Evolutionary conservation across 352 stramenopile species (phyloP).

Genomic region (Globisporangium lucens): DNA sequence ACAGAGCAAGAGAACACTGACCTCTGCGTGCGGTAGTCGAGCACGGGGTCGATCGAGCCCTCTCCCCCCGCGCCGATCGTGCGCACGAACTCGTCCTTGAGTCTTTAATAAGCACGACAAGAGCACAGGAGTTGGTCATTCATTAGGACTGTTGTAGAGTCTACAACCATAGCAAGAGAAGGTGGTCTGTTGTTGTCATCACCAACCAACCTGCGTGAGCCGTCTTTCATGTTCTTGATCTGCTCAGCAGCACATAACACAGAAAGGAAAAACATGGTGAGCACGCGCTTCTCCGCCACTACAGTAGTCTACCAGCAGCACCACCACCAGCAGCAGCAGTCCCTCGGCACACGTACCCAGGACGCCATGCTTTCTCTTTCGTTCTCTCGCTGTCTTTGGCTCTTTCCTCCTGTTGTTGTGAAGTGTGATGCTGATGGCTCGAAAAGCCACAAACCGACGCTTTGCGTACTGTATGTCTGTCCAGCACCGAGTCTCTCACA

Average conservation of each 20-base stretch:
- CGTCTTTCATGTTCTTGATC: constrained; percentile 81
- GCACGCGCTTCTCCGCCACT: constrained; percentile 7
- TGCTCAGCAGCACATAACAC: constrained; percentile 11
- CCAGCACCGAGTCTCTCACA: neutral
- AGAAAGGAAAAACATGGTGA: neutral
- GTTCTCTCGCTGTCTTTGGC: neutral
- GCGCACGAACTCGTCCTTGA: constrained; percentile 74
- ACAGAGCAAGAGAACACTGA: constrained; percentile 16
- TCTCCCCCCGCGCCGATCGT: constrained; percentile 48
- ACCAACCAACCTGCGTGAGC: constrained; percentile 46
- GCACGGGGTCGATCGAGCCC: constrained; percentile 55
- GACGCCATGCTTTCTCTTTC: constrained; percentile 29
- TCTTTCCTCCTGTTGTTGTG: neutral
- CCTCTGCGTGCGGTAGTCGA: constrained; percentile 65
- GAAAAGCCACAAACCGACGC: neutral
- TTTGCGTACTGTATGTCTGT: neutral
- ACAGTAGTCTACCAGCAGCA: neutral
- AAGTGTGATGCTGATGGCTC: neutral
- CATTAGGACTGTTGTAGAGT: neutral
- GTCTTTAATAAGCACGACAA: constrained; percentile 18
- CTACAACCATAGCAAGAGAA: neutral
- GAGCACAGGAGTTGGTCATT: neutral
- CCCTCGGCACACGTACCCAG: constrained; percentile 24
- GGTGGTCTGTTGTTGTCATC: neutral
- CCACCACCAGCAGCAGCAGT: neutral